Evolutionary conservation across 2,329 filamentous ascomycete genomes (phyloP).

Genomic region (Xylariaceae sp.): DNA sequence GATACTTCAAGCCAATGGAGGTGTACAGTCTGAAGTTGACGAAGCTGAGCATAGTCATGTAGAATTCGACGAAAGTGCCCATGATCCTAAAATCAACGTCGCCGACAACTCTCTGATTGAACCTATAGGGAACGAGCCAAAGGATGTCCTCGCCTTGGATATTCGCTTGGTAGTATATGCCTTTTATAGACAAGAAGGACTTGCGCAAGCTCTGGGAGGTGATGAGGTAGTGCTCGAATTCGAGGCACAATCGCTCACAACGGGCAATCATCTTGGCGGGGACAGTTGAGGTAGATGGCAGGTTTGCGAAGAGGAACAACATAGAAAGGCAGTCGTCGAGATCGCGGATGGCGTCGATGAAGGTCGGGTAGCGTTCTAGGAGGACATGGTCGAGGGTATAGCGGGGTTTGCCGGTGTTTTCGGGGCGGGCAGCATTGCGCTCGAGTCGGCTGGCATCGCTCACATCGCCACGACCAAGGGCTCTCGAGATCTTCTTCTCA

Average conservation of each 20-base stretch:
- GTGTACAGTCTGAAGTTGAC: slow-evolving; percentile 96
- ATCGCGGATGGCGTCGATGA: slow-evolving; percentile 88
- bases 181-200: slow-evolving; percentile 97
- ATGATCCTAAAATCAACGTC: slow-evolving; percentile 99
- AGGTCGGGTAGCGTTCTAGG: slow-evolving; percentile 96
- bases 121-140: slow-evolving; percentile 96
- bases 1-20: slow-evolving; percentile 85
- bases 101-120: slow-evolving; percentile 88
- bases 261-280: slow-evolving; percentile 93
- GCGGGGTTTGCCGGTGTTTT: slow-evolving; percentile 84
- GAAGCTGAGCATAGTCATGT: slow-evolving; percentile 92
- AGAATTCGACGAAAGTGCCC: slow-evolving; percentile 98
- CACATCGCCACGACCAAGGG: slow-evolving; percentile 86
- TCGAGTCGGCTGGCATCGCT: slow-evolving; percentile 84
- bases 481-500: slow-evolving; percentile 94
- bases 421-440: slow-evolving; percentile 77
- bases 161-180: slow-evolving; percentile 97
- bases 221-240: slow-evolving; percentile 98
- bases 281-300: slow-evolving; percentile 84
- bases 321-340: slow-evolving; percentile 95
- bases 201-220: slow-evolving; percentile 86
- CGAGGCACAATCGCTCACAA: slow-evolving; percentile 87
- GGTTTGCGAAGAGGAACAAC: slow-evolving; percentile 95
- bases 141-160: slow-evolving; percentile 96
- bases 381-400: slow-evolving; percentile 96